These are phyloP conservation scores for Typha latifolia DNA, from an alignment of 176 grass and related monocot genomes.

Conservation along the genomic window DNA sequence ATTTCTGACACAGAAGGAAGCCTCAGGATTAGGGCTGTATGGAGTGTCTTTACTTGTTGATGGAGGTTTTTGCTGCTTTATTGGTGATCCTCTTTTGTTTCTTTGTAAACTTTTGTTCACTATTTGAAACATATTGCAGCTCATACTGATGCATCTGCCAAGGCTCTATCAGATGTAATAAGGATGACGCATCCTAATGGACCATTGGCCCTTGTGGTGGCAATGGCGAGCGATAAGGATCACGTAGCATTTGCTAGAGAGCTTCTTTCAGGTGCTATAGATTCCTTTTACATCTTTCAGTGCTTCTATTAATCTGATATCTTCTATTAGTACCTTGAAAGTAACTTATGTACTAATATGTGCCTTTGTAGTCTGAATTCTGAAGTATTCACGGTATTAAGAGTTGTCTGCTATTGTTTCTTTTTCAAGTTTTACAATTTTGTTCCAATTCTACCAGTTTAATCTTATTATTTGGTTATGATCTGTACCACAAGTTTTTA, in stretches of 20 bases:
- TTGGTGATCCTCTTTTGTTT: background rate
- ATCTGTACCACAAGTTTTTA: too few relatives aligned
- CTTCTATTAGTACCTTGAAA: background rate
- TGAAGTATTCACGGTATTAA: background rate
- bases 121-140: conserved; percentile 38
- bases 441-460: too few relatives aligned
- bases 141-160: conserved; percentile 75
- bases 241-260: conserved; percentile 61
- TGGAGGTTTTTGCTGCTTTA: conserved; percentile 44
- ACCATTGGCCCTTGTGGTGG: conserved; percentile 54
- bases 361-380: background rate
- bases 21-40: conserved; percentile 35
- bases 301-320: background rate
- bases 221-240: conserved; percentile 84
- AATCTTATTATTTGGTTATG: too few relatives aligned
- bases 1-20: conserved; percentile 54
- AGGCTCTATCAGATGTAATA: conserved; percentile 61
- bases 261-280: conserved; percentile 50
- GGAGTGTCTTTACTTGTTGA: conserved; percentile 43
- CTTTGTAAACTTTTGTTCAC: conserved; percentile 1
- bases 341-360: background rate
- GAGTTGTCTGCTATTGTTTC: background rate
- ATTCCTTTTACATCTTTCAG: background rate
- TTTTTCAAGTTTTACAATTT: background rate
- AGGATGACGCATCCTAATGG: conserved; percentile 32